phyloP scores from a whole-genome alignment of 1,139 yeast species.

The Nadsonia starkeyi-henricii region DNA sequence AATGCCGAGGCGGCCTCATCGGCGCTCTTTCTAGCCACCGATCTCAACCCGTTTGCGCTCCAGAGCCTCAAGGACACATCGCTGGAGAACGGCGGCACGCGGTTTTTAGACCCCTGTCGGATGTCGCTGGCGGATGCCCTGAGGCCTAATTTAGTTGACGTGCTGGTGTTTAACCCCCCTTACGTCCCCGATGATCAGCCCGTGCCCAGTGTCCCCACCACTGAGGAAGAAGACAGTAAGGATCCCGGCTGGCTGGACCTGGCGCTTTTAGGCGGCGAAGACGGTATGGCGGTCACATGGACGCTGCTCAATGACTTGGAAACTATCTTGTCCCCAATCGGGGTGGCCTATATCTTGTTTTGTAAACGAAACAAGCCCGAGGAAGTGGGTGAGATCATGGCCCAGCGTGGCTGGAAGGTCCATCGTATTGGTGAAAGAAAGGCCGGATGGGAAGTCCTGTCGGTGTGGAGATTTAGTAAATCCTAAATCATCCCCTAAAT shows the following conservation, averaged over 20 bases:
- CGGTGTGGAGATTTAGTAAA: conserved; percentile 31
- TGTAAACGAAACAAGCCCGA: conserved; percentile 82
- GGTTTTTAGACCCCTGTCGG: conserved; percentile 41
- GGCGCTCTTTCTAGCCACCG: conserved; percentile 47
- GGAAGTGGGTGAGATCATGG: conserved; percentile 37
- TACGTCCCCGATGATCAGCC: conserved; percentile 72
- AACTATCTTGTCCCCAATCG: conserved; percentile 34
- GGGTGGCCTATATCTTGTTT: conserved; percentile 70
- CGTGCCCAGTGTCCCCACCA: conserved; percentile 36
- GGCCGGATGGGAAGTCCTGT: conserved; percentile 94
- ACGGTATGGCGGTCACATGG: conserved; percentile 80
- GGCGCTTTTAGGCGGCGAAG: conserved; percentile 76
- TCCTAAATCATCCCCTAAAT: too few relatives aligned
- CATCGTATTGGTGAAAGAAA: conserved; percentile 43
- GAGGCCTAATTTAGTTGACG: conserved; percentile 38
- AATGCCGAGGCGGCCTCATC: background rate
- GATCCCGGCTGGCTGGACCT: conserved; percentile 64
- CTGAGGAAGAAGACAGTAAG: conserved; percentile 23
- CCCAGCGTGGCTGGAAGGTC: conserved; percentile 39
- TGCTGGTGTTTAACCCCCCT: conserved; percentile 84
- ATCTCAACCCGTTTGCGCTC: conserved; percentile 70
- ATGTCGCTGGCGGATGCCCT: conserved; percentile 43
- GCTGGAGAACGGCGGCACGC: conserved; percentile 29
- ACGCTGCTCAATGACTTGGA: conserved; percentile 41
- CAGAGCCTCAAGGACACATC: conserved; percentile 39